A percentile compares a stretch with the other conserved stretches of the same genome.
These are phyloP conservation scores for Phoma sp. DNA, from an alignment of 2,329 filamentous ascomycete genomes.

Conservation along the genomic window DNA sequence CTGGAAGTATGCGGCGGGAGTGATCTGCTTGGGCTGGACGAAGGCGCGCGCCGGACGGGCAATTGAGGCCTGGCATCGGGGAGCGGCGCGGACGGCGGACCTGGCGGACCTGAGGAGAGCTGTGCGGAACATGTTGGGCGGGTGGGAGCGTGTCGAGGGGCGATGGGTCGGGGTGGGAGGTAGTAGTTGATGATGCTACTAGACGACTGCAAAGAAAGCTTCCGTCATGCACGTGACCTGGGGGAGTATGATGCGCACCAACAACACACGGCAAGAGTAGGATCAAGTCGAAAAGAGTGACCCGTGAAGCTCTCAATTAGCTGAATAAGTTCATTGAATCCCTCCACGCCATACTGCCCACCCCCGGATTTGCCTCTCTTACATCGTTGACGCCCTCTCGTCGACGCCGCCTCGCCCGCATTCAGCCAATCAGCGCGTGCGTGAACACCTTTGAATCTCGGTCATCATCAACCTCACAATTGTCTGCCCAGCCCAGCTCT, in stretches of 20 bases:
- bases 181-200: constrained; percentile 29
- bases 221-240: constrained; percentile 11
- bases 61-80: constrained; percentile 55
- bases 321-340: not conserved
- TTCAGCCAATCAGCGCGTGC: constrained; percentile 40
- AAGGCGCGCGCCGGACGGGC: constrained; percentile 68
- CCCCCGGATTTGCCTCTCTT: constrained; percentile 19
- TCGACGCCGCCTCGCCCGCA: constrained; percentile 9
- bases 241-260: constrained; percentile 1
- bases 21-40: constrained; percentile 65
- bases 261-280: not conserved
- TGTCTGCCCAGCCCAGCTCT: constrained; percentile 26
- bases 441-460: too few relatives aligned
- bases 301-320: not conserved
- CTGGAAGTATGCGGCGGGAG: constrained; percentile 69
- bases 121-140: constrained; percentile 82
- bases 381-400: constrained; percentile 21
- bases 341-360: constrained; percentile 1
- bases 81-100: constrained; percentile 52
- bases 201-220: constrained; percentile 27
- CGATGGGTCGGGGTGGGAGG: constrained; percentile 27
- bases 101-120: constrained; percentile 80
- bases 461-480: constrained; percentile 20
- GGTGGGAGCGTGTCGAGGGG: constrained; percentile 26
- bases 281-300: not conserved